A percentile compares a stretch with the other conserved stretches of the same genome.
These are phyloP conservation scores for Eimeria praecox DNA, from an alignment of 169 alveolate genomes.

Conservation along the genomic window DNA sequence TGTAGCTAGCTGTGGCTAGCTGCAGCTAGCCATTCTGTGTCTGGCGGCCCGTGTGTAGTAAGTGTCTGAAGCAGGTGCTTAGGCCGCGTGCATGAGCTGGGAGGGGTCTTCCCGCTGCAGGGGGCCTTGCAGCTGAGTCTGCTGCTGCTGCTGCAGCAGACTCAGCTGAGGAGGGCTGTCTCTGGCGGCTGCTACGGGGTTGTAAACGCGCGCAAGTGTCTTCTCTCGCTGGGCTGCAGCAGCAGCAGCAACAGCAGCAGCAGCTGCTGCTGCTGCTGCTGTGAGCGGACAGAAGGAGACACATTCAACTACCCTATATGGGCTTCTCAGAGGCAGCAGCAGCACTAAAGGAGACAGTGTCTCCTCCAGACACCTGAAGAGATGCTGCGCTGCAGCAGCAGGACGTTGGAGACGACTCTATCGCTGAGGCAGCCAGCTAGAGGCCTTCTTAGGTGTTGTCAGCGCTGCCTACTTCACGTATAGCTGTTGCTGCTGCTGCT, in stretches of 20 bases:
- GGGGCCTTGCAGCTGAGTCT: neutral
- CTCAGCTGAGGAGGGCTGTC: too few relatives aligned
- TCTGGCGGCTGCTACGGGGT: too few relatives aligned
- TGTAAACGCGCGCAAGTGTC: neutral
- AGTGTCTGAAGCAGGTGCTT: neutral
- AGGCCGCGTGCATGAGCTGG: neutral
- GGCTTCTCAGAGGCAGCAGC: neutral
- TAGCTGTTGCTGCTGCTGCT: neutral
- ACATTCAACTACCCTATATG: neutral
- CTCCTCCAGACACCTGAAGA: neutral
- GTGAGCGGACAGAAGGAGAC: neutral
- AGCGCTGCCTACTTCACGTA: neutral
- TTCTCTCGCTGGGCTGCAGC: neutral
- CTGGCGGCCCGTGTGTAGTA: neutral
- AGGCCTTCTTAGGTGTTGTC: neutral
- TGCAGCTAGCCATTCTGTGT: neutral
- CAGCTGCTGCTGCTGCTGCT: neutral
- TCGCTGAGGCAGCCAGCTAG: neutral
- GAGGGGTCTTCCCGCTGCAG: neutral
- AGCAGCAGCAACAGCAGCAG: neutral
- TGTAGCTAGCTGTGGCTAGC: neutral
- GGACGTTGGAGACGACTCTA: too few relatives aligned
- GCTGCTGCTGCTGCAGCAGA: too few relatives aligned
- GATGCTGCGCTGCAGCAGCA: neutral
- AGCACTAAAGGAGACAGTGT: neutral